phyloP scores from a whole-genome alignment of 2,329 filamentous ascomycete species.

The Escovopsis sp. region DNA sequence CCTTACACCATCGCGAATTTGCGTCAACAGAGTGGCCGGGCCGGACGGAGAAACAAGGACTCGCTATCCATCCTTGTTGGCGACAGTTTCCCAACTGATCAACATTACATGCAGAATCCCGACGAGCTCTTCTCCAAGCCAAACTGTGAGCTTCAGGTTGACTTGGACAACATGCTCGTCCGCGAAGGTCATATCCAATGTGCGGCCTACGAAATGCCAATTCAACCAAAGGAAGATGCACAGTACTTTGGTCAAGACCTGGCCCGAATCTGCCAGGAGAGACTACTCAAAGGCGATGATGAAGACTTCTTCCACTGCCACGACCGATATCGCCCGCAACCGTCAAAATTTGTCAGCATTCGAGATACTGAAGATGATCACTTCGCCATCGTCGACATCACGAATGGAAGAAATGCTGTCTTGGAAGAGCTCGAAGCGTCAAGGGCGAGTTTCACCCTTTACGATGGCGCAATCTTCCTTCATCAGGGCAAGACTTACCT shows the following conservation, averaged over 20 bases:
- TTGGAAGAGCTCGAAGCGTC: constrained; percentile 93
- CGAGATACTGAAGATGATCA: constrained; percentile 80
- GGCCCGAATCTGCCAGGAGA: constrained; percentile 53
- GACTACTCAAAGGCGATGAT: constrained; percentile 56
- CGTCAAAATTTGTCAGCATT: constrained; percentile 72
- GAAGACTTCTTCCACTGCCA: constrained; percentile 83
- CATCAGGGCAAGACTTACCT: constrained; percentile 92
- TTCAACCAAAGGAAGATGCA: constrained; percentile 60
- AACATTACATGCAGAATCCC: constrained; percentile 94
- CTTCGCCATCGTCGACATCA: constrained; percentile 85
- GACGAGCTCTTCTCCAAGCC: constrained; percentile 86
- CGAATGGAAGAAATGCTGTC: constrained; percentile 66
- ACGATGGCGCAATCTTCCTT: constrained; percentile 92
- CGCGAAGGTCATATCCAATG: constrained; percentile 92
- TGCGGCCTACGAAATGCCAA: constrained; percentile 87
- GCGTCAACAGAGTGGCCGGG: constrained; percentile 85
- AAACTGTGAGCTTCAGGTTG: constrained; percentile 78
- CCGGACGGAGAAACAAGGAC: constrained; percentile 83
- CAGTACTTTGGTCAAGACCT: constrained; percentile 69
- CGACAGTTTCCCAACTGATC: constrained; percentile 79
- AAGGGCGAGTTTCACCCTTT: constrained; percentile 88
- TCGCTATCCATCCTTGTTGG: constrained; percentile 82
- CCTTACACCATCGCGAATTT: constrained; percentile 92
- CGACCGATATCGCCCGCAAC: constrained; percentile 71
- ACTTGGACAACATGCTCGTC: constrained; percentile 81